phyloP scores from a whole-genome alignment of 2,329 filamentous ascomycete genomes.

The Alternaria dauci region DNA sequence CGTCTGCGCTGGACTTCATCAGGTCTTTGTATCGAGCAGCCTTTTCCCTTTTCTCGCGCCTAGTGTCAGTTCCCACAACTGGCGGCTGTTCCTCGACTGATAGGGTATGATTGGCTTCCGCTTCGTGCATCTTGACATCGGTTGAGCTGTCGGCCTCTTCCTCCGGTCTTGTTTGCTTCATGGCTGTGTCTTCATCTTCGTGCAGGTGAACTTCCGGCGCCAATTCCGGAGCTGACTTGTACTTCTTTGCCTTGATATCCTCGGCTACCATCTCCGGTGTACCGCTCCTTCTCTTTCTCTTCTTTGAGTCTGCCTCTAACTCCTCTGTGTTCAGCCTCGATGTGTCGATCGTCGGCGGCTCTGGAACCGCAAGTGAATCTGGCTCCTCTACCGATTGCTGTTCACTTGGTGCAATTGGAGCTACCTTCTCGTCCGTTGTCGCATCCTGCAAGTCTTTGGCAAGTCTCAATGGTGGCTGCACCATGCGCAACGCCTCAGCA shows the following conservation, averaged over 20 bases:
- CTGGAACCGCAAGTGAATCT: slow-evolving; percentile 36
- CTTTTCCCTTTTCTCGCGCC: slow-evolving; percentile 41
- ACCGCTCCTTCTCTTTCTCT: slow-evolving; percentile 53
- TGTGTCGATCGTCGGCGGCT: slow-evolving; percentile 40
- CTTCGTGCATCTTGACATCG: slow-evolving; percentile 8
- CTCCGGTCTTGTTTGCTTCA: slow-evolving; percentile 39
- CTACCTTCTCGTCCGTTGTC: slow-evolving; percentile 19
- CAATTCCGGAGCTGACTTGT: slow-evolving; percentile 50
- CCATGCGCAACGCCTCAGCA: slow-evolving; percentile 31
- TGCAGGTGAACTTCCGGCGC: slow-evolving; percentile 40
- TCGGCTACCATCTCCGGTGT: slow-evolving; percentile 48
- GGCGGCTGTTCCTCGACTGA: slow-evolving; percentile 8
- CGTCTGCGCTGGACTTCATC: slow-evolving; percentile 28
- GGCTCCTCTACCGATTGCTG: slow-evolving; percentile 45
- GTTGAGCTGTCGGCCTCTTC: slow-evolving; percentile 22
- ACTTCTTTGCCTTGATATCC: slow-evolving; percentile 55
- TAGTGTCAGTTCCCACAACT: slow-evolving; percentile 16
- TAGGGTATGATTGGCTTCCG: slow-evolving; percentile 9
- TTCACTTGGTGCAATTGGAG: slow-evolving; percentile 36
- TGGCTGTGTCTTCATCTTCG: slow-evolving; percentile 43
- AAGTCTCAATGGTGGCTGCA: slow-evolving; percentile 13
- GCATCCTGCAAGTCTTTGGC: slow-evolving; percentile 9
- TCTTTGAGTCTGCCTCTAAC: slow-evolving; percentile 49
- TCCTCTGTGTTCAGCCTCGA: slow-evolving; percentile 50
- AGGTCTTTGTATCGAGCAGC: slow-evolving; percentile 47